Evolutionary conservation across 345 rosid genomes (phyloP).

Genomic region (Lenwebbia sp.): DNA sequence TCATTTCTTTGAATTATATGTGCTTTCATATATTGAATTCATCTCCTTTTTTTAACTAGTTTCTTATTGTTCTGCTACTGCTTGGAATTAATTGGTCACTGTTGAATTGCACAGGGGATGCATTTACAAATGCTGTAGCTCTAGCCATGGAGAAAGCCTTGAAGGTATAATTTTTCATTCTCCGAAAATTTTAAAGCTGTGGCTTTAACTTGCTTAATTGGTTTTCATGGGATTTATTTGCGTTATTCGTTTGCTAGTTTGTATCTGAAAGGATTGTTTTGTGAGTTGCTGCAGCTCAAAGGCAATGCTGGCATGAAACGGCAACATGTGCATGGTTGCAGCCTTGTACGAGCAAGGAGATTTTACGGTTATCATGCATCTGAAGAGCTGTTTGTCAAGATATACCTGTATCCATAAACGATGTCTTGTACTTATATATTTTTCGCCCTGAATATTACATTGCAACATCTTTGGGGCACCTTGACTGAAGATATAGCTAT

Average conservation of each 20-base stretch:
- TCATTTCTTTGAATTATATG: neutral
- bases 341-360: constrained; percentile 72
- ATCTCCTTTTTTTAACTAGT: neutral
- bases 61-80: neutral
- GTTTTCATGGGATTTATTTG: neutral
- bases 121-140: constrained; percentile 27
- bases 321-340: constrained; percentile 79
- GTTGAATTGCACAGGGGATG: constrained; percentile 41
- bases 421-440: neutral
- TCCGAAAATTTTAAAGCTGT: neutral
- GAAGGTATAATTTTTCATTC: constrained; percentile 38
- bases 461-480: neutral
- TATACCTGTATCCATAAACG: constrained; percentile 68
- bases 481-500: neutral
- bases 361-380: constrained; percentile 80
- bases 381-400: constrained; percentile 88
- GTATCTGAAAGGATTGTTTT: neutral
- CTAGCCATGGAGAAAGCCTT: constrained; percentile 73
- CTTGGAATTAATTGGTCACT: neutral
- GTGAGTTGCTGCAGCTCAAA: constrained; percentile 41
- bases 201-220: neutral
- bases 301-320: constrained; percentile 55
- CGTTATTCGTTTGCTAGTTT: neutral
- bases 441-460: neutral
- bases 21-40: neutral